Percentiles rank a stretch among this genome's conserved stretches.
phyloP scores from a whole-genome alignment of 1,284 basidiomycete genomes.

The Moesziomyces aphidis region DNA sequence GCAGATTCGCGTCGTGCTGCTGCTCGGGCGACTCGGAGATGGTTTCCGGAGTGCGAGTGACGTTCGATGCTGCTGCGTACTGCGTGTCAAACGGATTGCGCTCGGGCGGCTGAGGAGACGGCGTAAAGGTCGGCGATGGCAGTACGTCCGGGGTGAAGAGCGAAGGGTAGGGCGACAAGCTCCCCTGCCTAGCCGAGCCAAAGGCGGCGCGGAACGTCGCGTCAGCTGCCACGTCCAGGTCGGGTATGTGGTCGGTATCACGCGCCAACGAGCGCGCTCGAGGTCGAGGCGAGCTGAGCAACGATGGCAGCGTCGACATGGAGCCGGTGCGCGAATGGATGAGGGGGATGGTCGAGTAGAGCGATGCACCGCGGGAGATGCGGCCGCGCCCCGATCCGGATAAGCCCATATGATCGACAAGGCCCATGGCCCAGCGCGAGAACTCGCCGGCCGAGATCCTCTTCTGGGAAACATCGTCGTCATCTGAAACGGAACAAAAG shows the following conservation, averaged over 20 bases:
- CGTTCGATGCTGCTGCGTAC: slow-evolving; percentile 12
- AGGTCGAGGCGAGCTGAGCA: slow-evolving; percentile 44
- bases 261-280: slow-evolving; percentile 27
- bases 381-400: slow-evolving; percentile 22
- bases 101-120: slow-evolving; percentile 34
- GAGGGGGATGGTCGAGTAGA: slow-evolving; percentile 45
- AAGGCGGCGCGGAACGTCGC: slow-evolving; percentile 24
- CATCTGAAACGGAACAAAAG: slow-evolving; percentile 80
- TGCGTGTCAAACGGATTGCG: slow-evolving; percentile 39
- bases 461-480: slow-evolving; percentile 67
- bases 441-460: slow-evolving; percentile 85
- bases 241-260: slow-evolving; percentile 26
- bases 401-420: slow-evolving; percentile 73
- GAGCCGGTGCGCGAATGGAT: slow-evolving; percentile 49
- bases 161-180: slow-evolving; percentile 33
- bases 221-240: slow-evolving; percentile 27
- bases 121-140: slow-evolving; percentile 48
- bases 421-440: slow-evolving; percentile 83
- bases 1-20: background rate
- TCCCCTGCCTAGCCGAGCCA: slow-evolving; percentile 21
- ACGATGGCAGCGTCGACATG: slow-evolving; percentile 41
- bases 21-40: slow-evolving; percentile 5
- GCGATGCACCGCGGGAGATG: slow-evolving; percentile 47
- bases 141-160: slow-evolving; percentile 48
- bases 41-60: background rate